Evolutionary conservation across 768 basidiomycete species (phyloP), one percentile per base, ranked within the genome.

Genomic region (Tylopilus sp.): DNA sequence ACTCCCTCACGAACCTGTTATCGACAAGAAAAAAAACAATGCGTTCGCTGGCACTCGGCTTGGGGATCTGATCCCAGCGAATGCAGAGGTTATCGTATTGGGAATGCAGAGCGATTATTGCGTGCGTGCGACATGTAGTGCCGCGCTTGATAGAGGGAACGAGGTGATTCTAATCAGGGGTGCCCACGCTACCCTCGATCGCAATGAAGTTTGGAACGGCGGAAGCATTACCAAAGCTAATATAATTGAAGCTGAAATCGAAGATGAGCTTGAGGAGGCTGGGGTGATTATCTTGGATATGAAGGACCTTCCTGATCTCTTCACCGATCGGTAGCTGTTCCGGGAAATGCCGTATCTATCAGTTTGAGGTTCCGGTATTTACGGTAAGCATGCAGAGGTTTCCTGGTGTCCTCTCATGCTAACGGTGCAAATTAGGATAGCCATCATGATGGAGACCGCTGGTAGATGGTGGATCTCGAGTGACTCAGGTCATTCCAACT

Each of bases 11-110:
- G 86, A 87, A 64, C 64, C 70, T 45, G 72, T 86, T 47, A 58
- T 87, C 42, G 85, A 87, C 71, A 87, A 87, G 71, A 71, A 72
- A 45, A 84, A 84, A 71, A 86, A 83, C 71, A 86, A 87, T 58
- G 84, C 85, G 25, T 89, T 87, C 57, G 74, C 78, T 0, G 82
- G 82, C 12, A 87, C 85, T 19, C 55, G 48, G 12, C 73, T 89
- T 4, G 76, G 68, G 9, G 73, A 77, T 4, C 61, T 83, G 38
- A 70, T 89, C 31, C 74, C 77, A 0, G 48, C 63, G 4, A 76
- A 80, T 28, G 84, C 84, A 14, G 81, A 86, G 72, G 74, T 87
- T 46, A 75, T 87, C 46, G 76, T 87, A 45, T 80, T 79, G 17
- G 86, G 86, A 14, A 77, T 85, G 64, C 83, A 84, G 67, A 84